Conservation (phyloP, 257 asterid genomes). For the Eucommia ulmoides region DNA sequence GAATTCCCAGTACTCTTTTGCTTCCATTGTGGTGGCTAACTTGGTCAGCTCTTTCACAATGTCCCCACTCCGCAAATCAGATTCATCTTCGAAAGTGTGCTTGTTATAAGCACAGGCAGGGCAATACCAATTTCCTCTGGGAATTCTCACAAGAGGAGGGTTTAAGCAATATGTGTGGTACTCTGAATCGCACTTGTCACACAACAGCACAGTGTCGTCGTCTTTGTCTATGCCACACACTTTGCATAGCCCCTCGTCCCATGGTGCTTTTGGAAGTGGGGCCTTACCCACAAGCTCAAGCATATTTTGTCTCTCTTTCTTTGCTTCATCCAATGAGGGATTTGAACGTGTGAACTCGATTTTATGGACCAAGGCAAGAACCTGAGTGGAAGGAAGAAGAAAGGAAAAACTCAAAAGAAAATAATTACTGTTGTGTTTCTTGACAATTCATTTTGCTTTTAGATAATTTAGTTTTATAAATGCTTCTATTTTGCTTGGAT, state of each 20-base stretch:
- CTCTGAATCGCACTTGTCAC: constrained; percentile 88
- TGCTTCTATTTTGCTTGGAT: neutral
- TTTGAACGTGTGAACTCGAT: constrained; percentile 20
- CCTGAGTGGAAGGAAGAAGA: constrained; percentile 34
- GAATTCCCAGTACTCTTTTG: constrained; percentile 72
- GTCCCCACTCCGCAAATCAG: too few species aligned
- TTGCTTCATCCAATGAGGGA: constrained; percentile 31
- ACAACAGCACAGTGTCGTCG: constrained; percentile 74
- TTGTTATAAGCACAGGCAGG: constrained; percentile 70
- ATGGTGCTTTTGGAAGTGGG: constrained; percentile 86
- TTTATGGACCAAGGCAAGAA: constrained; percentile 46
- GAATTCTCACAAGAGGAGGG: constrained; percentile 83
- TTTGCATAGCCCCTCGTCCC: constrained; percentile 97
- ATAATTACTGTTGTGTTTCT: too few species aligned
- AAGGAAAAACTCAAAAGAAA: constrained; percentile 7
- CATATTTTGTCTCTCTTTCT: constrained; percentile 56
- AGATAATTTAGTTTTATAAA: neutral
- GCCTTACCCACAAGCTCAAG: constrained; percentile 37
- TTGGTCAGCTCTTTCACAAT: constrained; percentile 50
- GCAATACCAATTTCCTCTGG: constrained; percentile 92
- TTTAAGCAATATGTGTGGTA: constrained; percentile 85
- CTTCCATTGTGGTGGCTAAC: constrained; percentile 54
- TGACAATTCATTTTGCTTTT: neutral
- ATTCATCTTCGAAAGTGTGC: constrained; percentile 22
- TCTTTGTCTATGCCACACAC: constrained; percentile 95